Evolutionary conservation across 2,329 filamentous ascomycete genomes (phyloP), one percentile per base, ranked within the genome.

Genomic region (Colletotrichum coccodes): DNA sequence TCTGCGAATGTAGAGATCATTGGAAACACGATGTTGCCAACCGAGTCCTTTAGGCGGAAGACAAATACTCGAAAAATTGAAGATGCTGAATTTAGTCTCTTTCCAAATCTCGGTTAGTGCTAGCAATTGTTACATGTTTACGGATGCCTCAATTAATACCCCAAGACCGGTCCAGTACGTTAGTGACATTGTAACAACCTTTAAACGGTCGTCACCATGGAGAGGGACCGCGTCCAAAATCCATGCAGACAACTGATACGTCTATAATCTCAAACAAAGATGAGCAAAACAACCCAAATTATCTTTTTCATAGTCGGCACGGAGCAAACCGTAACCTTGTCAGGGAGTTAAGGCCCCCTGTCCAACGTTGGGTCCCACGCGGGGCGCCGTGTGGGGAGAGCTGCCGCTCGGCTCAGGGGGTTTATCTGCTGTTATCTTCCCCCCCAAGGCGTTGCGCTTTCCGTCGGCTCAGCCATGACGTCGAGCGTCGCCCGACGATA

Each of bases 391-490:
- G 50, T 34, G 42, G 32, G 49, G 46, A 32, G 18, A 38, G 56
- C 36, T 32, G n/a, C 38, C n/a, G 36, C 1, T n/a, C 42, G 36
- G 34, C 14, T 26, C 28, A 26, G 47, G 18, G 50, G 36, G 49
- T 3, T 52, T n/a, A 34, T 21, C n/a, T 34, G 11, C 26, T 6
- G 54, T 47, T 34, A 40, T 30, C 26, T 30, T 21, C 11, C 26
- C 14, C 40, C 16, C 36, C 28, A 11, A 1, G 23, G 14, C 36
- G 53, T 6, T 30, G 56, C 70, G 70, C 68, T 71, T 80, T 79
- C 52, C 72, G 70, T 80, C 79, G 79, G 79, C 79, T 79, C 76
- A 79, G 74, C n/a, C 50, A 70, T 74, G 73, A 74, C 73, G 72
- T 76, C 71, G 44, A 56, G 34, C 28, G 30, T 49, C 56, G 40